Conservation (phyloP, 306 rosid genomes). For the Boehmeria nivea region DNA sequence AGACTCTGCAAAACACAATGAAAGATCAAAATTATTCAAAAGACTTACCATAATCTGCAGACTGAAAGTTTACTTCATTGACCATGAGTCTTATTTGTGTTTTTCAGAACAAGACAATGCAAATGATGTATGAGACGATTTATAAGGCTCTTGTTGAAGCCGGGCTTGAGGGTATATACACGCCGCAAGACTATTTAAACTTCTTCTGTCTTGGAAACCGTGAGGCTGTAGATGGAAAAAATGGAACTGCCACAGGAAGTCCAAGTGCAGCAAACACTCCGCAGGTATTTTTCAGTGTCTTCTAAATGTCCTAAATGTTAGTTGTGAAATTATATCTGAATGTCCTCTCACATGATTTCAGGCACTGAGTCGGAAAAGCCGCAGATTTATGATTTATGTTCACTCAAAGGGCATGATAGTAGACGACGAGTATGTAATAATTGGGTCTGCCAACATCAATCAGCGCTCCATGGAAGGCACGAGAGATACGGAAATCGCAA, state of each 20-base stretch:
- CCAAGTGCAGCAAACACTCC: constrained; percentile 69
- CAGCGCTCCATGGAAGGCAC: constrained; percentile 99
- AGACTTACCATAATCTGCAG: no score
- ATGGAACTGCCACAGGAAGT: constrained; percentile 33
- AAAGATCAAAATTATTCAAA: not conserved
- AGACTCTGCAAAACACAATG: not conserved
- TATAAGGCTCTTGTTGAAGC: constrained; percentile 79
- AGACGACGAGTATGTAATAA: constrained; percentile 81
- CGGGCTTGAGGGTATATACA: constrained; percentile 72
- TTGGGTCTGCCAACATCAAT: constrained; percentile 98
- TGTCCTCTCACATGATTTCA: constrained; percentile 21
- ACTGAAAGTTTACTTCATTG: constrained; percentile 5
- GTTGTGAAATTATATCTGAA: not conserved
- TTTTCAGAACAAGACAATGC: constrained; percentile 90
- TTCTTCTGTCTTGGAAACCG: constrained; percentile 97
- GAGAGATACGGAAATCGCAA: constrained; percentile 99
- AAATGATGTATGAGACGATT: constrained; percentile 92
- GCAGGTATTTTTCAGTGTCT: constrained; percentile 34
- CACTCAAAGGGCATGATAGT: constrained; percentile 99
- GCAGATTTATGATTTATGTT: constrained; percentile 95
- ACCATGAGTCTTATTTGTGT: no score
- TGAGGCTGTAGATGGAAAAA: constrained; percentile 50
- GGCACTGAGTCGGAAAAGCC: constrained; percentile 62
- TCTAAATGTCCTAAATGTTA: not conserved
- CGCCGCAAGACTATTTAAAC: constrained; percentile 91